Percentiles rank a stretch among this genome's conserved stretches.
These are phyloP conservation scores for Ceratocystis harringtonii DNA, from an alignment of 2,329 filamentous ascomycete genomes.

Conservation along the genomic window DNA sequence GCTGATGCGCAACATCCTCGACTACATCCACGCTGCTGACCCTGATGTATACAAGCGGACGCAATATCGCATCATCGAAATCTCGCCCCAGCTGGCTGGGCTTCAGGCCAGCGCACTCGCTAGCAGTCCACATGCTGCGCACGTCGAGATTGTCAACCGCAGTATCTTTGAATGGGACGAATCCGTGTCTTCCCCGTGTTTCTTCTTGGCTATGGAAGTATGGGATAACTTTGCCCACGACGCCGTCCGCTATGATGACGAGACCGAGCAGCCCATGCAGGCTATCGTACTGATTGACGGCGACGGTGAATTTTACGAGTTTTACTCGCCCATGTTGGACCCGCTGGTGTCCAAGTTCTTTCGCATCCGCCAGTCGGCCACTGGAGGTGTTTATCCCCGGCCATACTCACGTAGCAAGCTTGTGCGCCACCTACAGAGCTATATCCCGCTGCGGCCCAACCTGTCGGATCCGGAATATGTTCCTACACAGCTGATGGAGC, in stretches of 20 bases:
- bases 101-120: constrained; percentile 61
- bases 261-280: constrained; percentile 69
- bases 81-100: constrained; percentile 64
- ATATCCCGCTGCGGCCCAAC: constrained; percentile 57
- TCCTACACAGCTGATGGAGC: constrained; percentile 86
- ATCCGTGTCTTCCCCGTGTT: constrained; percentile 83
- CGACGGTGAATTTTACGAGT: constrained; percentile 85
- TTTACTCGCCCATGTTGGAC: constrained; percentile 70
- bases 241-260: constrained; percentile 57
- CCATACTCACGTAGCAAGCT: constrained; percentile 40
- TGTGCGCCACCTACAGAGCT: constrained; percentile 45
- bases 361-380: constrained; percentile 66
- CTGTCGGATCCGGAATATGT: constrained; percentile 81
- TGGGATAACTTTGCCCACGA: constrained; percentile 99
- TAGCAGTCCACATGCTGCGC: constrained; percentile 56
- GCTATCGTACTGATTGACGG: constrained; percentile 75
- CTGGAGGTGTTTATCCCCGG: constrained; percentile 46
- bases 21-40: constrained; percentile 82
- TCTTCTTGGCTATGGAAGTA: constrained; percentile 94
- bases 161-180: constrained; percentile 90
- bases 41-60: constrained; percentile 89
- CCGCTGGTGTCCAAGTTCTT: constrained; percentile 71
- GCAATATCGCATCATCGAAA: constrained; percentile 91
- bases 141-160: constrained; percentile 86
- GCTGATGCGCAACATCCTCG: constrained; percentile 93